Conservation (phyloP, 1,139 yeast species). For the Saccharomyces hybrid region DNA sequence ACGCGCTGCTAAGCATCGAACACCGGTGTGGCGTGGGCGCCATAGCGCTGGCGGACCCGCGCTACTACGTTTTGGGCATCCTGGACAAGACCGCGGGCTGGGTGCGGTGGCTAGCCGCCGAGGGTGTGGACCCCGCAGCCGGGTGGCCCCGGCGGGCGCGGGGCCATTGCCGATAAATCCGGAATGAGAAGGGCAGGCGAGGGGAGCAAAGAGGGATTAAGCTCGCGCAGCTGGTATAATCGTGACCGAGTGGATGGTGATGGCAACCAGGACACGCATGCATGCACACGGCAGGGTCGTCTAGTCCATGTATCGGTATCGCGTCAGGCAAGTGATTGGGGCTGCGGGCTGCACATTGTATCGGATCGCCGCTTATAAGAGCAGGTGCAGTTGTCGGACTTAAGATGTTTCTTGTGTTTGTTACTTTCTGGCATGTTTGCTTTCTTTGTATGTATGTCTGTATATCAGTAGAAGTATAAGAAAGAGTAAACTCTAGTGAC, state of each 20-base stretch:
- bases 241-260: neutral
- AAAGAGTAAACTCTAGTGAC: too few relatives aligned
- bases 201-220: neutral
- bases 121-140: neutral
- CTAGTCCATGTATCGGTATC: neutral
- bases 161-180: neutral
- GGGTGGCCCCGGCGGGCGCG: conserved; percentile 1
- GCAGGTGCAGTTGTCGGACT: conserved; percentile 1
- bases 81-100: conserved; percentile 10
- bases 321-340: neutral
- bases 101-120: conserved; percentile 1
- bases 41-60: neutral
- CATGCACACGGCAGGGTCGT: neutral
- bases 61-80: conserved; percentile 18
- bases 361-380: neutral
- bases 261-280: neutral
- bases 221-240: neutral
- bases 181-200: neutral
- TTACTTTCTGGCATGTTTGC: neutral
- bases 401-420: neutral
- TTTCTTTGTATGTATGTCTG: neutral
- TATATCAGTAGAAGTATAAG: neutral
- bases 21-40: conserved; percentile 2
- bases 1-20: conserved; percentile 10
- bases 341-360: neutral